Conservation (phyloP, 2,329 filamentous ascomycete genomes). For the Metarhizium brunneum region DNA sequence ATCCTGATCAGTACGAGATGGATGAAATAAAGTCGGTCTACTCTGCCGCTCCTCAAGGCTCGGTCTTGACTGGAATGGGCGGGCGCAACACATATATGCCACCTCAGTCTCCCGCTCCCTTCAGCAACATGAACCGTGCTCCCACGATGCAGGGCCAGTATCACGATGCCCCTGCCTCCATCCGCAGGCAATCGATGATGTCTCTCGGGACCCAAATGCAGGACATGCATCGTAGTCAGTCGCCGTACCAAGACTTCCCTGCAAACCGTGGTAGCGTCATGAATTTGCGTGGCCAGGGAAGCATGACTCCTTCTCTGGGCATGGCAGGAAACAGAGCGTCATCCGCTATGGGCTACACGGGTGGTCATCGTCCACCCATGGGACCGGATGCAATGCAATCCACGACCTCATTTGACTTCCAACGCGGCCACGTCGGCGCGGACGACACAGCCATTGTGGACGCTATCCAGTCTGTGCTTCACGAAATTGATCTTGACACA, state of each 20-base stretch:
- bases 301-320: conserved; percentile 35
- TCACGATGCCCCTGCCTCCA: conserved; percentile 39
- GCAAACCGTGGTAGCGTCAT: conserved; percentile 50
- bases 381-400: conserved; percentile 38
- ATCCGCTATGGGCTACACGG: conserved; percentile 36
- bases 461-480: conserved; percentile 71
- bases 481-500: conserved; percentile 88
- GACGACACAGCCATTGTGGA: conserved; percentile 75
- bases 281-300: conserved; percentile 43
- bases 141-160: conserved; percentile 38
- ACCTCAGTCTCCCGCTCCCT: conserved; percentile 69
- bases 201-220: conserved; percentile 46
- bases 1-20: conserved; percentile 83
- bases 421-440: conserved; percentile 52
- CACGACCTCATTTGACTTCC: conserved; percentile 50
- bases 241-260: conserved; percentile 49
- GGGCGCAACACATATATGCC: conserved; percentile 69
- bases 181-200: conserved; percentile 62
- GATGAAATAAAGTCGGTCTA: conserved; percentile 97
- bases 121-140: conserved; percentile 41
- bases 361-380: conserved; percentile 37
- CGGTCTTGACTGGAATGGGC: conserved; percentile 77
- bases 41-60: conserved; percentile 82
- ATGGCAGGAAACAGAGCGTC: conserved; percentile 27
- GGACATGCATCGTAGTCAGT: conserved; percentile 39